phyloP scores from a whole-genome alignment of 1,139 yeast genomes.

The Suhomyces panamericanus region DNA sequence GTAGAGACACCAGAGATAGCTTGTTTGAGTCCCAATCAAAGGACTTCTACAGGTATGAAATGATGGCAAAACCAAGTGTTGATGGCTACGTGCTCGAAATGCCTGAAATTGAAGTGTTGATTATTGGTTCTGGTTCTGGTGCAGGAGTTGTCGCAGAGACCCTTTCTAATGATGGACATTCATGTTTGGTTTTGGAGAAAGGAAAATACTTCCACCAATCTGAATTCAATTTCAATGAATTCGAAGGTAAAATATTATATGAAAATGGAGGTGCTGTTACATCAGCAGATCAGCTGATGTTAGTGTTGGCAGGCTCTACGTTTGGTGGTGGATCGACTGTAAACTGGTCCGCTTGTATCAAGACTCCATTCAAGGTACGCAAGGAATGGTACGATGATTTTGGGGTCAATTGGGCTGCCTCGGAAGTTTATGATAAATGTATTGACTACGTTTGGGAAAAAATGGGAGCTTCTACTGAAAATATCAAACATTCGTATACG shows the following conservation, averaged over 20 bases:
- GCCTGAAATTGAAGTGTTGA: conserved; percentile 46
- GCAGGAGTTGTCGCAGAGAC: conserved; percentile 60
- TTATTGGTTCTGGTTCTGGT: conserved; percentile 60
- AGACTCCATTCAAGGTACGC: conserved; percentile 55
- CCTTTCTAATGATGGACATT: conserved; percentile 45
- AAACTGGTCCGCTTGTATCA: conserved; percentile 62
- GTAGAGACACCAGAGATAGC: conserved; percentile 29
- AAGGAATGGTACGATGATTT: conserved; percentile 54
- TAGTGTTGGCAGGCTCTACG: conserved; percentile 54
- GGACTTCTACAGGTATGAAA: conserved; percentile 32
- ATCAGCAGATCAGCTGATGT: conserved; percentile 36
- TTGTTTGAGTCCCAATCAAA: conserved; percentile 30
- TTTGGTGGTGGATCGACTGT: conserved; percentile 65
- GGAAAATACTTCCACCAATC: conserved; percentile 46
- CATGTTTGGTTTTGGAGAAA: conserved; percentile 53
- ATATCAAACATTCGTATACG: conserved; percentile 49
- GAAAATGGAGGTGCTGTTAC: conserved; percentile 43
- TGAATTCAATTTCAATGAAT: conserved; percentile 42
- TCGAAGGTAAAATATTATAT: conserved; percentile 40
- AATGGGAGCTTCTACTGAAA: conserved; percentile 49
- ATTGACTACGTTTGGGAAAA: conserved; percentile 49
- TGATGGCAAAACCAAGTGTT: conserved; percentile 34
- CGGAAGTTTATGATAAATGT: conserved; percentile 46
- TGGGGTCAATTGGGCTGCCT: conserved; percentile 52
- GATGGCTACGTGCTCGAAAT: conserved; percentile 34